Conservation (phyloP, 306 rosid genomes). For the Arachis hypogaea region DNA sequence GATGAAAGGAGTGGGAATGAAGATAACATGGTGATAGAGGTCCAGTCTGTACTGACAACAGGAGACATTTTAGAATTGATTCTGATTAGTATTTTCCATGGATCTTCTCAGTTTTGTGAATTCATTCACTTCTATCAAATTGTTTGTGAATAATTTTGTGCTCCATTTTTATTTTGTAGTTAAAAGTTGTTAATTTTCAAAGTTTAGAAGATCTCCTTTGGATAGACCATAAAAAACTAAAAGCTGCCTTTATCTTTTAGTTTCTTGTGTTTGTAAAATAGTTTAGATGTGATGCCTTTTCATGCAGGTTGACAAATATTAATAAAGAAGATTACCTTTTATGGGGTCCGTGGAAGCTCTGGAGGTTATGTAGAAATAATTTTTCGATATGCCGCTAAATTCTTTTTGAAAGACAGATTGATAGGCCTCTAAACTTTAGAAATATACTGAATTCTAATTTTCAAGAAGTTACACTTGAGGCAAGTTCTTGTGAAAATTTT, state of each 20-base stretch:
- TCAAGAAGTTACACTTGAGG: slow-evolving; percentile 87
- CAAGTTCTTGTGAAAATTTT: slow-evolving; percentile 40
- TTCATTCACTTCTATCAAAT: slow-evolving; percentile 16
- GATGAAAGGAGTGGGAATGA: slow-evolving; percentile 46
- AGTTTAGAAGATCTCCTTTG: slow-evolving; percentile 75
- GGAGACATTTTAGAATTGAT: slow-evolving; percentile 92
- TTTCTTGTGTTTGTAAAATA: slow-evolving; percentile 27
- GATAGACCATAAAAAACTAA: slow-evolving; percentile 70
- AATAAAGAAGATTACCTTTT: slow-evolving; percentile 68
- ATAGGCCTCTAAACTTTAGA: slow-evolving; percentile 76
- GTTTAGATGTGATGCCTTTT: slow-evolving; percentile 21
- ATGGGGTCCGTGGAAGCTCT: slow-evolving; percentile 87
- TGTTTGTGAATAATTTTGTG: slow-evolving; percentile 23
- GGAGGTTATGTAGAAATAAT: slow-evolving; percentile 94
- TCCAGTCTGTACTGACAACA: slow-evolving; percentile 91
- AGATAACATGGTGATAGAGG: slow-evolving; percentile 60
- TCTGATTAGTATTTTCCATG: slow-evolving; percentile 57
- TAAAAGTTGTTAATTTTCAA: slow-evolving; percentile 68
- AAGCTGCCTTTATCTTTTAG: slow-evolving; percentile 25
- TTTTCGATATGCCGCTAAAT: slow-evolving; percentile 72
- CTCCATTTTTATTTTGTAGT: slow-evolving; percentile 53
- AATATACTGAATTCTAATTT: slow-evolving; percentile 76
- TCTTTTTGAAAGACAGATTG: slow-evolving; percentile 72
- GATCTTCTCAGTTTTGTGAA: slow-evolving; percentile 13
- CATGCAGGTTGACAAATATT: slow-evolving; percentile 73